These are phyloP conservation scores for Pythium graminicola DNA, from an alignment of 352 stramenopile species.

Conservation along the genomic window DNA sequence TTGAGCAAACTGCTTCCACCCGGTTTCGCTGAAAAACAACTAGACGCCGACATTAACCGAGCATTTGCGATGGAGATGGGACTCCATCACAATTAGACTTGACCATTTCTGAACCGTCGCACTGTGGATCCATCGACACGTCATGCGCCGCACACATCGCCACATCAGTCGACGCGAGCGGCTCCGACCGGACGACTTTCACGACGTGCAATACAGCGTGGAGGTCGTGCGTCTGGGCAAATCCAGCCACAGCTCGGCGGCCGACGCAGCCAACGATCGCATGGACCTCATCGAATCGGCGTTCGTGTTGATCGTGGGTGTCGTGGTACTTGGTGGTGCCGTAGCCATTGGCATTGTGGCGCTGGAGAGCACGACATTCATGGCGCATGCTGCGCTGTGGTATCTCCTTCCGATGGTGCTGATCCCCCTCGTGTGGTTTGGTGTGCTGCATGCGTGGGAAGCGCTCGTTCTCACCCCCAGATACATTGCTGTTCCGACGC, in stretches of 20 bases:
- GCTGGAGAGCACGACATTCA: slow-evolving; percentile 26
- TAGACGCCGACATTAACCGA: slow-evolving; percentile 68
- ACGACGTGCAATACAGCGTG: slow-evolving; percentile 55
- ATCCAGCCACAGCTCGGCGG: slow-evolving; percentile 2
- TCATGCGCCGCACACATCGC: slow-evolving; percentile 2
- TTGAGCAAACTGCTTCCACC: slow-evolving; percentile 45
- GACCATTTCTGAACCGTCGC: slow-evolving; percentile 4
- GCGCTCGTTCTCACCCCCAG: slow-evolving; percentile 17
- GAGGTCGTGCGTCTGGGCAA: slow-evolving; percentile 39
- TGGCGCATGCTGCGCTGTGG: slow-evolving; percentile 28
- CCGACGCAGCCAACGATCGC: slow-evolving; percentile 11
- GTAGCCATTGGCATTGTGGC: slow-evolving; percentile 33
- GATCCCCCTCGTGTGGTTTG: slow-evolving; percentile 40
- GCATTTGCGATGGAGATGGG: slow-evolving; percentile 58
- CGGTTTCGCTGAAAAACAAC: slow-evolving; percentile 31
- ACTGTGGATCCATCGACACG: slow-evolving; percentile 17
- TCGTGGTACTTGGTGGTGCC: slow-evolving; percentile 26
- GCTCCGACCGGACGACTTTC: slow-evolving; percentile 55
- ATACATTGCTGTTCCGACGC: not conserved
- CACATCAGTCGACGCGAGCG: not conserved
- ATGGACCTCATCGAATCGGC: slow-evolving; percentile 31
- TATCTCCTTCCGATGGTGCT: slow-evolving; percentile 43
- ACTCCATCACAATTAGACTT: slow-evolving; percentile 32
- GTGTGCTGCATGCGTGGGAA: slow-evolving; percentile 47
- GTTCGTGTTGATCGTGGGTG: slow-evolving; percentile 26